Evolutionary conservation across 257 asterid species (phyloP), one percentile per base, ranked within the genome.

Genomic region (Solanum stenotomum): DNA sequence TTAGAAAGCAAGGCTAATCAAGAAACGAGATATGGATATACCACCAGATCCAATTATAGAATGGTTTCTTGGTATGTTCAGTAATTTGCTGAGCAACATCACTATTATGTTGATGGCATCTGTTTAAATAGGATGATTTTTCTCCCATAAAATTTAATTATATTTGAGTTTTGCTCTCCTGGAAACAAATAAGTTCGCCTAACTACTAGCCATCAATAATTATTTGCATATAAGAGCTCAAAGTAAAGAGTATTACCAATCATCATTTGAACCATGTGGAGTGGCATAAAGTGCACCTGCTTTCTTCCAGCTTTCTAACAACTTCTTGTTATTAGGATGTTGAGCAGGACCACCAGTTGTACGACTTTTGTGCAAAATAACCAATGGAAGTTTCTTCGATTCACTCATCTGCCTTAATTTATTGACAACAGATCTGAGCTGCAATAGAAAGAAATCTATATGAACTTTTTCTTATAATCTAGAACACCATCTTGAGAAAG

Each of bases 201-300:
- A 77, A 22, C 84, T 77, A 38, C 34, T 37, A 77, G 34, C 11
- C 84, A 77, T 5, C 59, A 77, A 77, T n/a, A 12, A 40, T 14
- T 12, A 11, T 38, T 77, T 38, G 29, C 84, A 37, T 76, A 12
- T 38, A 40, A 77, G 35, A 77, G 13, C 84, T 77, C 84, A 40
- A 77, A 25, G 84, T 77, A 40, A 86, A 44, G 46, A 31, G 44
- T 56, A 70, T 87, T 95, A 97, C 99, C 99, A 95, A 89, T 97
- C 99, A 91, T 97, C 99, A 85, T 95, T 96, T 74, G 99, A 96
- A 90, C 99, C 99, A 59, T 74, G 92, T 46, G 98, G 99, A 49
- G 99, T 97, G 5, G 95, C 90, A 88, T 96, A 97, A 70, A 96
- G 96, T 79, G 97, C 97, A 40, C 84, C 84, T 59, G 96, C 98